Conservation (phyloP, 352 stramenopile genomes). For the Phytophthora kernoviae region DNA sequence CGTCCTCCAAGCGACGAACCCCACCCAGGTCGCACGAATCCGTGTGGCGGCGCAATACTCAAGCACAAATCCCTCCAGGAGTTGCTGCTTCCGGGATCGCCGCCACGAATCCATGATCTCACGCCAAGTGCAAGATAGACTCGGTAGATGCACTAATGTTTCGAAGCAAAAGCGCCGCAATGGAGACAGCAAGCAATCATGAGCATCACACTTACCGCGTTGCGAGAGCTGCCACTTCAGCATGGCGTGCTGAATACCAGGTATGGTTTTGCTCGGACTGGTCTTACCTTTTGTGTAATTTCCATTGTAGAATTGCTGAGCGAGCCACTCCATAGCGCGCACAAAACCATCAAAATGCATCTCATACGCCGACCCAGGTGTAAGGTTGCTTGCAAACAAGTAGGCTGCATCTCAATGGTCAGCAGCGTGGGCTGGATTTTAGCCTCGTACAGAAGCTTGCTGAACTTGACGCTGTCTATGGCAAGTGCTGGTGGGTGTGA, state of each 20-base stretch:
- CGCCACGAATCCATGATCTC: slow-evolving; percentile 57
- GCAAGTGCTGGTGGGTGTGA: slow-evolving; percentile 51
- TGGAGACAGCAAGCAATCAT: slow-evolving; percentile 2
- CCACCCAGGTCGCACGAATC: slow-evolving; percentile 48
- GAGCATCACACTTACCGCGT: slow-evolving; percentile 1
- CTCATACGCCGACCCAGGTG: slow-evolving; percentile 50
- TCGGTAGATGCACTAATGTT: slow-evolving; percentile 46
- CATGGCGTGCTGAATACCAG: slow-evolving; percentile 23
- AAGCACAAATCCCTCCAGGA: slow-evolving; percentile 30
- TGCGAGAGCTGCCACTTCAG: slow-evolving; percentile 18
- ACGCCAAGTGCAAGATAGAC: slow-evolving; percentile 44
- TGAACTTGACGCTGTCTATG: slow-evolving; percentile 82
- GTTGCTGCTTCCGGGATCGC: slow-evolving; percentile 34
- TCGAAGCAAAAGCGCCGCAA: slow-evolving; percentile 53
- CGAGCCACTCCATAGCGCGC: slow-evolving; percentile 43
- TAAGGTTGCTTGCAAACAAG: slow-evolving; percentile 56
- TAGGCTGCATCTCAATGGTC: slow-evolving; percentile 70
- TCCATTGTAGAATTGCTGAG: slow-evolving; percentile 34
- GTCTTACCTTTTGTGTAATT: background rate
- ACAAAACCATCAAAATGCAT: slow-evolving; percentile 67
- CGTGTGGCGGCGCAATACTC: slow-evolving; percentile 59
- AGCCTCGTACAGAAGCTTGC: slow-evolving; percentile 72
- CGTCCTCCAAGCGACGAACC: slow-evolving; percentile 24
- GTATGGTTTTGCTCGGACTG: background rate
- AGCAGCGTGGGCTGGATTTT: slow-evolving; percentile 50